Evolutionary conservation across 164 flowering plant species (phyloP), one percentile per base, ranked within the genome.

Genomic region (Hamamelis virginiana): DNA sequence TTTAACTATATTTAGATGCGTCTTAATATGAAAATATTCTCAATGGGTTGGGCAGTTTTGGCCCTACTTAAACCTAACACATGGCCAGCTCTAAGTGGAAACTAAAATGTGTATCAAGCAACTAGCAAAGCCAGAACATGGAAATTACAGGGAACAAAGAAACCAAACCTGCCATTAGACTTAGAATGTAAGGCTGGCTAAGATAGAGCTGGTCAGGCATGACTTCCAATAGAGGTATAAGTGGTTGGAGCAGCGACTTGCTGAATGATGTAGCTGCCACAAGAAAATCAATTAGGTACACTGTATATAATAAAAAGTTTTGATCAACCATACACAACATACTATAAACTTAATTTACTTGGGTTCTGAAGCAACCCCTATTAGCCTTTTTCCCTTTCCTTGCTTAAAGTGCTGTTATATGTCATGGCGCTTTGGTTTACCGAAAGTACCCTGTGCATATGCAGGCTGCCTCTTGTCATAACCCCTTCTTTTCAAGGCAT

Each of bases 211-310:
- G 77, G 41, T 79, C 77, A 3, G 91, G 92, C 65, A 88, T 69
- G 51, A 71, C 53, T 44, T 81, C 80, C 73, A 87, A 25, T 11
- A 87, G 15, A 38, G 89, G 79, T 5, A 81, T 1, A 9, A 89
- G 75, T 59, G 76, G 72, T 48, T 84, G 84, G 88, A 89, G 65
- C 13, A 47, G 86, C 16, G 97, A 89, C 82, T 74, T 82, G 67
- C 75, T 71, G 73, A 84, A 91, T 43, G 90, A 86, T 55, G 92
- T 89, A 71, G 89, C 94, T 91, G 91, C 68, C 48, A 72, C 45
- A 72, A 46, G 26, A 72, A 62, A 53, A 69, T 5, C n/a, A 53
- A 18, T 23, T 5, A 33, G 46, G 25, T 47, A 47, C 48, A 19
- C 56, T 47, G 53, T 19, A 28, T 16, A 9, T 8, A 8, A n/a